Evolutionary conservation across 2,329 filamentous ascomycete genomes (phyloP), one percentile per base, ranked within the genome.

Genomic region (Ophiocordyceps camponoti-floridani): DNA sequence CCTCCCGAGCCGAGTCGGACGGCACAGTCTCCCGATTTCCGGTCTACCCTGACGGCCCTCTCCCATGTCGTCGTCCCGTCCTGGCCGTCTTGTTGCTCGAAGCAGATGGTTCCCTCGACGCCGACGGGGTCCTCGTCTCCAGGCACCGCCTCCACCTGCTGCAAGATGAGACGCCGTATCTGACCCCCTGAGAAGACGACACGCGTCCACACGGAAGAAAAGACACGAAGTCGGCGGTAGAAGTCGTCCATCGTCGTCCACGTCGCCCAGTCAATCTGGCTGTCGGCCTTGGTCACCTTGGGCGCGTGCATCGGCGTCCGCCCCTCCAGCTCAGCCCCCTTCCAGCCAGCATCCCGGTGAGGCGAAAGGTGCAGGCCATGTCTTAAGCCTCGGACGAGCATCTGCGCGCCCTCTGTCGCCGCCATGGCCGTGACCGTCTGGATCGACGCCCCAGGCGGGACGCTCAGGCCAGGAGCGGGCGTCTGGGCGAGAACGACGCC

Each of bases 401-500:
- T 72, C 3, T 73, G 56, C 0, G 82, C 84, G 1, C 83, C 86
- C n/a, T 70, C 58, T 0, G 68, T 67, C 0, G 79, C 78, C 37
- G 91, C 66, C 5, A 72, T 57, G 4, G 66, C 58, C 1, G 52
- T 57, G 2, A 69, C 55, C 16, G 58, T 52, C n/a, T 56, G 47
- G 2, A 66, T 65, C 0, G 70, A 74, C 47, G 65, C 69, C 19
- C 54, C 53, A 0, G 59, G 52, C 0, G 66, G 63, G 27, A 74
- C 63, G 19, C 63, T 63, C 30, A 85, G 66, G 2, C 75, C 77
- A 0, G 77, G 77, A 0, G 56, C 46, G 0, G 73, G 69, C 0
- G 77, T 80, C 61, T 93, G 87, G 14, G 74, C 70, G 26, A 98
- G 68, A 10, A 95, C 72, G 2, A 67, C 60, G 27, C 91, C 91